Conservation (phyloP, 2,329 filamentous ascomycete genomes). For the Xylariomycetidae sp. region DNA sequence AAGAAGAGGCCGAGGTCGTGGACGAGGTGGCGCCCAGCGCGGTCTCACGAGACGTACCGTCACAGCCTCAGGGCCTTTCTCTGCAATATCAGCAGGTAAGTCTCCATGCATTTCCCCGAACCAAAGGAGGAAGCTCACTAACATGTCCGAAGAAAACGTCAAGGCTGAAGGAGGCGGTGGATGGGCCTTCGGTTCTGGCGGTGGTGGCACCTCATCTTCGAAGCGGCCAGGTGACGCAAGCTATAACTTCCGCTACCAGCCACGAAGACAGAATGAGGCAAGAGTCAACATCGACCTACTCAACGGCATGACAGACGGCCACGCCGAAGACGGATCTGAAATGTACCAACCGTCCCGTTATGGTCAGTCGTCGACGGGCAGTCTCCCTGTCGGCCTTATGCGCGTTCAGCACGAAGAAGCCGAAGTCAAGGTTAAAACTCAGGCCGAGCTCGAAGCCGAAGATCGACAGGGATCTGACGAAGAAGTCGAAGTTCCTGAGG, state of each 20-base stretch:
- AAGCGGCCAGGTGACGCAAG: conserved; percentile 30
- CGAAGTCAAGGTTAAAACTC: conserved; percentile 47
- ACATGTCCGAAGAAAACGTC: conserved; percentile 18
- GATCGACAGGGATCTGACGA: conserved; percentile 38
- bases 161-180: conserved; percentile 13
- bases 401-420: conserved; percentile 48
- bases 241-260: conserved; percentile 32
- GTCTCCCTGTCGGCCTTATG: conserved; percentile 50
- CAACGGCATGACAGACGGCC: conserved; percentile 33
- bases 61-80: conserved; percentile 31
- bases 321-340: conserved; percentile 41
- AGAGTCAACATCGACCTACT: conserved; percentile 54
- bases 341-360: conserved; percentile 33
- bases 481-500: conserved; percentile 37
- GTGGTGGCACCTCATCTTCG: conserved; percentile 19
- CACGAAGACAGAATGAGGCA: conserved; percentile 37
- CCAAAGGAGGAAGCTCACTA: conserved; percentile 1
- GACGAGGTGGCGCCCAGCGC: conserved; percentile 27
- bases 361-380: conserved; percentile 21
- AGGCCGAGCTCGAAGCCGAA: conserved; percentile 51
- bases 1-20: conserved; percentile 25
- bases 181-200: conserved; percentile 10
- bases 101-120: no score
- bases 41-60: conserved; percentile 24
- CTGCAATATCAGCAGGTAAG: conserved; percentile 23